A percentile compares a stretch with the other conserved stretches of the same genome.
phyloP scores from a whole-genome alignment of 257 asterid species.

The Nicotiana otophora region DNA sequence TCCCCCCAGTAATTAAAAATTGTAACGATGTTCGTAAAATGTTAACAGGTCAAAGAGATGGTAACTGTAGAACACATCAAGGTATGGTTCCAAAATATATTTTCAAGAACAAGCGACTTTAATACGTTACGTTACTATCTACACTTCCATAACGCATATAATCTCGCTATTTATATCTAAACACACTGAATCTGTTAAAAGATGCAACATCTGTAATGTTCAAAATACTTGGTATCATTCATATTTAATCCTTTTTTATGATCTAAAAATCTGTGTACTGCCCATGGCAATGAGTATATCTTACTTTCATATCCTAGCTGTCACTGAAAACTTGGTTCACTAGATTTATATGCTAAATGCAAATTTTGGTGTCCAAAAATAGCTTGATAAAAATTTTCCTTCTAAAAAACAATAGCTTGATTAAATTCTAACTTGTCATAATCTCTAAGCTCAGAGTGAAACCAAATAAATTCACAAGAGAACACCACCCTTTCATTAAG shows the following conservation, averaged over 20 bases:
- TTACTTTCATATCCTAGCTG: background rate
- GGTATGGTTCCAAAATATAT: background rate
- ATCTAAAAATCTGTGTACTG: background rate
- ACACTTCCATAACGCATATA: background rate
- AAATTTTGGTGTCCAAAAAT: background rate
- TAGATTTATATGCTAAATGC: background rate
- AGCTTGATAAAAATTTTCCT: too few relatives aligned
- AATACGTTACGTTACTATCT: background rate
- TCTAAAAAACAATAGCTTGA: too few relatives aligned
- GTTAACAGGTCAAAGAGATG: background rate
- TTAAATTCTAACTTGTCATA: background rate
- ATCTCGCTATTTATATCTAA: background rate
- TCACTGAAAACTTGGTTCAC: background rate
- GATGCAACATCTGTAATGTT: background rate
- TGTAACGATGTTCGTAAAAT: too few relatives aligned
- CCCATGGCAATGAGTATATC: background rate
- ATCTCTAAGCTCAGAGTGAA: background rate
- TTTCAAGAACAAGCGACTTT: background rate
- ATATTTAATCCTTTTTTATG: background rate
- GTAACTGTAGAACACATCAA: background rate
- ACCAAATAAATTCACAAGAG: background rate
- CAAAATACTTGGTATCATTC: background rate
- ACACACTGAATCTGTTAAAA: background rate
- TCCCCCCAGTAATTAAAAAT: too few relatives aligned
- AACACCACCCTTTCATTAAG: too few relatives aligned